These are phyloP conservation scores for Hymenoscyphus albidus DNA, from an alignment of 2,329 filamentous ascomycete genomes.

Conservation along the genomic window DNA sequence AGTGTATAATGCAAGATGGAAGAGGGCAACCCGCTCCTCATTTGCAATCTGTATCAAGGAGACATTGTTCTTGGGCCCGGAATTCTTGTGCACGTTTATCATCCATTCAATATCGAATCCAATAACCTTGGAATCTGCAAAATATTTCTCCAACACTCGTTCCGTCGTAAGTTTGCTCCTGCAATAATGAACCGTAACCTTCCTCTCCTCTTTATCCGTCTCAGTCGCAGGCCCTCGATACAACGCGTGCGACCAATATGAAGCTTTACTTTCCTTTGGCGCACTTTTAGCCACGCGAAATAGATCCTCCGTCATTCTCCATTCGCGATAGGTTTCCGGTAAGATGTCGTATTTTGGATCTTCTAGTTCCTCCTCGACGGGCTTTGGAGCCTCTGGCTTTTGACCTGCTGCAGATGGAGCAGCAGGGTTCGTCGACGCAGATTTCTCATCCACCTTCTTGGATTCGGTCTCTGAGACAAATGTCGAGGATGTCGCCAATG, in stretches of 20 bases:
- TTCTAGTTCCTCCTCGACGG: conserved; percentile 9
- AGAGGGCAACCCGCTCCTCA: conserved; percentile 70
- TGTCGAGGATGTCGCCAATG: neutral
- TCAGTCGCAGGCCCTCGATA: conserved; percentile 52
- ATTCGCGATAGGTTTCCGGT: conserved; percentile 41
- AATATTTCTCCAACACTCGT: conserved; percentile 58
- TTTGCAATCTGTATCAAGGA: conserved; percentile 81
- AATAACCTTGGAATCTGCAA: conserved; percentile 65
- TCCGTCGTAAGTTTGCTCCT: conserved; percentile 64
- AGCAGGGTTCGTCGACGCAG: neutral
- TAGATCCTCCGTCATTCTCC: conserved; percentile 44
- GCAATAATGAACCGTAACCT: conserved; percentile 75
- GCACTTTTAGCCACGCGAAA: conserved; percentile 49
- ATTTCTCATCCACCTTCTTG: neutral
- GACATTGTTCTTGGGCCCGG: conserved; percentile 62
- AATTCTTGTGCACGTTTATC: conserved; percentile 42
- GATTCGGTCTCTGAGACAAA: neutral
- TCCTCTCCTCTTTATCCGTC: conserved; percentile 40
- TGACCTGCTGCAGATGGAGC: neutral
- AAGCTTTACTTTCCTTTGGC: conserved; percentile 41
- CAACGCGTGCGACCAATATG: conserved; percentile 65
- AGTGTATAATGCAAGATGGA: conserved; percentile 69
- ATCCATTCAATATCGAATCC: conserved; percentile 92
- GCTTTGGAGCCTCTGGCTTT: neutral
- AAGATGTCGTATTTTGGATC: conserved; percentile 31